Conservation (phyloP, 148 eudicot genomes). For the Rhododendron henanense region DNA sequence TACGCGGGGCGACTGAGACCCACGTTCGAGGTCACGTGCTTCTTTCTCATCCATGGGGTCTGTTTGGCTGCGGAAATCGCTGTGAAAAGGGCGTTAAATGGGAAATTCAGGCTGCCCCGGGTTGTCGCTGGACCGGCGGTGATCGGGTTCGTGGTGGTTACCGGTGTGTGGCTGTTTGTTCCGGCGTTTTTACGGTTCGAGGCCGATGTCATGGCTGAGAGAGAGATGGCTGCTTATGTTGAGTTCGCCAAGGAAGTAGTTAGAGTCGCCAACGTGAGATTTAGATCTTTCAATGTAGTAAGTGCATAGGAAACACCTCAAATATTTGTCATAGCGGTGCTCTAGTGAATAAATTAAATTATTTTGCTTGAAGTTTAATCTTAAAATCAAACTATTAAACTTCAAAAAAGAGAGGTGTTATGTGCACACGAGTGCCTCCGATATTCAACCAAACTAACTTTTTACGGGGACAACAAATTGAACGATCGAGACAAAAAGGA, state of each 20-base stretch:
- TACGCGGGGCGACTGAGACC: slow-evolving; percentile 12
- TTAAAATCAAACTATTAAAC: too few relatives aligned
- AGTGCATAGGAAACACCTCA: not conserved
- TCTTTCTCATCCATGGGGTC: slow-evolving; percentile 12
- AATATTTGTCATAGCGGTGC: not conserved
- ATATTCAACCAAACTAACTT: too few relatives aligned
- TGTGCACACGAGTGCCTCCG: too few relatives aligned
- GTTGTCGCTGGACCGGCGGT: slow-evolving; percentile 28
- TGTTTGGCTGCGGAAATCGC: slow-evolving; percentile 18
- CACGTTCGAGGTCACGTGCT: slow-evolving; percentile 16
- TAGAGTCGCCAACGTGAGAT: not conserved
- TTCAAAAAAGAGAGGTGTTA: too few relatives aligned
- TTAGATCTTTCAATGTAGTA: not conserved
- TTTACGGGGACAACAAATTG: too few relatives aligned
- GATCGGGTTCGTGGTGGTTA: slow-evolving; percentile 29
- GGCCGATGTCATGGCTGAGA: slow-evolving; percentile 19
- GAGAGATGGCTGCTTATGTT: too few relatives aligned
- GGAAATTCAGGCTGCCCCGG: slow-evolving; percentile 16
- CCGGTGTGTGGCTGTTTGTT: slow-evolving; percentile 43
- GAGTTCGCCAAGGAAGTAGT: slow-evolving; percentile 19
- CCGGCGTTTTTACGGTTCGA: slow-evolving; percentile 41
- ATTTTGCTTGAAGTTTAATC: too few relatives aligned
- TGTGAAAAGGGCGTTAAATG: slow-evolving; percentile 17
- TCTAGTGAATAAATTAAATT: too few relatives aligned
- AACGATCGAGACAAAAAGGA: too few relatives aligned